Percentiles rank a stretch among this genome's conserved stretches.
These are phyloP conservation scores for Cutaneotrichosporon dermatis DNA, from an alignment of 1,284 basidiomycete genomes.

Conservation along the genomic window DNA sequence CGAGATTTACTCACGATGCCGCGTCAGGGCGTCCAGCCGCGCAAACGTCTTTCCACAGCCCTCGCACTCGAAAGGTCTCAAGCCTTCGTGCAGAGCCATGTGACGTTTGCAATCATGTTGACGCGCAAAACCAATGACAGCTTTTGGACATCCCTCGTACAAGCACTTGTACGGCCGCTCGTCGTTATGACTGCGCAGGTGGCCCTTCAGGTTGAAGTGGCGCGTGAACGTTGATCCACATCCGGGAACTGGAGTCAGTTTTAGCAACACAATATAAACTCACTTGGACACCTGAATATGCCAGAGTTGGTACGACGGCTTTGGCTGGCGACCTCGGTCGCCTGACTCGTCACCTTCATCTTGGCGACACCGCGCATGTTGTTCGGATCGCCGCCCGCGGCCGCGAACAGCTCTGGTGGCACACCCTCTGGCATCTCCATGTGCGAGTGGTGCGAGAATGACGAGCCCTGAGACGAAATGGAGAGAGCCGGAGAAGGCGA, in stretches of 20 bases:
- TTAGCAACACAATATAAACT: conserved; percentile 7
- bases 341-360: conserved; percentile 86
- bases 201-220: conserved; percentile 62
- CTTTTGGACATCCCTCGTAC: conserved; percentile 88
- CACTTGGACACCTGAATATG: conserved; percentile 74
- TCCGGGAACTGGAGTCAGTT: conserved; percentile 61
- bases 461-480: conserved; percentile 42
- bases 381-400: background rate
- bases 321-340: conserved; percentile 88
- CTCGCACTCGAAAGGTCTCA: conserved; percentile 80
- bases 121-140: conserved; percentile 66
- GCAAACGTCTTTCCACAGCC: conserved; percentile 94
- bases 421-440: conserved; percentile 42
- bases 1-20: conserved; percentile 59
- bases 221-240: conserved; percentile 92
- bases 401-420: conserved; percentile 10
- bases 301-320: conserved; percentile 85
- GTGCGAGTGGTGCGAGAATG: conserved; percentile 33
- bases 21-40: conserved; percentile 81
- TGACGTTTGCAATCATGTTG: conserved; percentile 96
- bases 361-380: conserved; percentile 62
- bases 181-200: conserved; percentile 92
- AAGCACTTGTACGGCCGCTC: conserved; percentile 89
- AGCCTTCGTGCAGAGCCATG: conserved; percentile 77
- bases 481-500: conserved; percentile 43